Percentiles rank a stretch among this genome's conserved stretches.
phyloP scores from a whole-genome alignment of 306 rosid genomes.

The Sesbania bispinosa region DNA sequence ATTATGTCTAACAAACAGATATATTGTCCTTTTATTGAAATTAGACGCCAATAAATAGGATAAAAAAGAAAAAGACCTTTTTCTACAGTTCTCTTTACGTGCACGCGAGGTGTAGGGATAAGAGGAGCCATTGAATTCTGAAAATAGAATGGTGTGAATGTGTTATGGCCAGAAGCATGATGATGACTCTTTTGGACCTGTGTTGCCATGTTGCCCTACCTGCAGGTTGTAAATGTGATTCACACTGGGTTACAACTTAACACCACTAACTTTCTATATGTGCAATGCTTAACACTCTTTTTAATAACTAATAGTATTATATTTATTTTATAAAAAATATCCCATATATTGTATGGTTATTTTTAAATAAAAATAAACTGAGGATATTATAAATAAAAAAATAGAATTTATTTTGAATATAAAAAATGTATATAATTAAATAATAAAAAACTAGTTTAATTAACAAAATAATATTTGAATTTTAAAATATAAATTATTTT shows the following conservation, averaged over 20 bases:
- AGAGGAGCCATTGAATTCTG: neutral
- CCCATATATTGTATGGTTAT: too few relatives aligned
- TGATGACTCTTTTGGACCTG: constrained; percentile 18
- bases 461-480: too few relatives aligned
- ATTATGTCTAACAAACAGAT: neutral
- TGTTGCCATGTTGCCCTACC: constrained; percentile 5
- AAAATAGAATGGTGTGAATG: constrained; percentile 2
- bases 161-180: constrained; percentile 13
- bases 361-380: too few relatives aligned
- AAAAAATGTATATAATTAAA: too few relatives aligned
- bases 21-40: neutral
- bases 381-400: too few relatives aligned
- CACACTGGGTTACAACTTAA: neutral
- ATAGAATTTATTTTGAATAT: too few relatives aligned
- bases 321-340: too few relatives aligned
- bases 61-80: neutral
- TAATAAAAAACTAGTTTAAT: too few relatives aligned
- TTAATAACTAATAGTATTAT: too few relatives aligned
- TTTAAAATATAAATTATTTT: too few relatives aligned
- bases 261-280: neutral
- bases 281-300: too few relatives aligned
- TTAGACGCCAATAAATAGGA: neutral
- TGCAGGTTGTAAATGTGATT: neutral
- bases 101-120: constrained; percentile 29
- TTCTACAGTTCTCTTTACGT: constrained; percentile 1